Base-by-base conservation (phyloP, 1,284 basidiomycete species). In the Irpex sp. region DNA sequence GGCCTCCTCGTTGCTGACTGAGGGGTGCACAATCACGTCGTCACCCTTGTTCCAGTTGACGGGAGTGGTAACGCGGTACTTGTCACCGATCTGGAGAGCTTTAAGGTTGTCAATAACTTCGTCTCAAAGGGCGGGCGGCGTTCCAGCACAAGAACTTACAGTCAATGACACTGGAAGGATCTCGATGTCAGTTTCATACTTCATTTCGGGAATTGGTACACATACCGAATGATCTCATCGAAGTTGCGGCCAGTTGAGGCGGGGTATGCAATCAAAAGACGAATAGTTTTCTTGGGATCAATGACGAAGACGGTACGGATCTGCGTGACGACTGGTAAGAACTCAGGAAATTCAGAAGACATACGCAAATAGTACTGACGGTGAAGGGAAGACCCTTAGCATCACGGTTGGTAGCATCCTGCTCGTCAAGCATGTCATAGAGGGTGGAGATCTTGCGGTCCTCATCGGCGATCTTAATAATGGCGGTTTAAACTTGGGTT, bases 31-130 rank as follows among this genome's bases (percentile, higher is more conserved):
- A 72, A 99, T 98, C 63, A 98, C 96, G 73, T 95, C 89, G 15
- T 96, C 90, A 56, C 95, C 96, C 75, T 89, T 89, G 67, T 91
- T 86, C 97, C 97, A 98, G 86, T 98, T 96, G 67, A 93, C 95
- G 17, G 92, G 93, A 4, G 93, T 94, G 15, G 92, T 90, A 65
- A 94, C 77, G 72, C 86, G 82, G 82, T 96, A 82, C 81, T 93
- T 95, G 83, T 98, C 96, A 57, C 94, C 93, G 65, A 97, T 82
- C 77, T 99, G 97, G 63, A 99, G 87, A 58, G 94, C 89, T 81
- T 68, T 47, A 56, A 59, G 40, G 11, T 15, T 21, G 60, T 63
- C 38, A 65, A 31, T 63, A 59, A 60, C 17, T 40, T 52, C 55
- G 34, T n/a, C 37, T 59, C 4, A 37, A 34, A 44, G 31, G 13